Conservation (phyloP, 345 rosid species). For the Anastatica hierochuntica region DNA sequence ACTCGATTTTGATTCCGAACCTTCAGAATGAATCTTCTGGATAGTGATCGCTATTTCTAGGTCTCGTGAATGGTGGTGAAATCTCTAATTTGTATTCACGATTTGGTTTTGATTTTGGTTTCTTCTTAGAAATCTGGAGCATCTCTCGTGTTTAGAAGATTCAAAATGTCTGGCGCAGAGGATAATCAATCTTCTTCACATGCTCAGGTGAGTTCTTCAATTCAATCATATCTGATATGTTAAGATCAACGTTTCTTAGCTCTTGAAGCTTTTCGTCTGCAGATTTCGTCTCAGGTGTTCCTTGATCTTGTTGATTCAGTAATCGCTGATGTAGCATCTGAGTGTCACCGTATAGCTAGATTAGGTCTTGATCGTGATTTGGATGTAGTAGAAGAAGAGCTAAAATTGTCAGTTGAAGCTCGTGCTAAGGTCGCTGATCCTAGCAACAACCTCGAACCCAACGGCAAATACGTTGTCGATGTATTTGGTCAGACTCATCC, state of each 20-base stretch:
- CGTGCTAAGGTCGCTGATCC: conserved; percentile 67
- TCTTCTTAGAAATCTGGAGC: neutral
- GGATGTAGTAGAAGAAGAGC: conserved; percentile 82
- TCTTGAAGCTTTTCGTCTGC: conserved; percentile 15
- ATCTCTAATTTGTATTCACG: neutral
- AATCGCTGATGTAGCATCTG: conserved; percentile 90
- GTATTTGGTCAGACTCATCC: conserved; percentile 91
- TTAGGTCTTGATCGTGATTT: conserved; percentile 73
- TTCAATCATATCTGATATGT: neutral
- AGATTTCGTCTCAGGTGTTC: conserved; percentile 61
- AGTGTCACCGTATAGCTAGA: conserved; percentile 77
- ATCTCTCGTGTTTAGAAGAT: neutral
- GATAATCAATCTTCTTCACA: conserved; percentile 36
- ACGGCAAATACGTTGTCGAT: conserved; percentile 73
- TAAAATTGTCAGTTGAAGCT: conserved; percentile 76
- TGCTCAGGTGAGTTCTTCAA: conserved; percentile 38
- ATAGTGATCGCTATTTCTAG: conserved; percentile 1
- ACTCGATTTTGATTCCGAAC: neutral
- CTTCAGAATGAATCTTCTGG: neutral
- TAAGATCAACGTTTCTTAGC: neutral
- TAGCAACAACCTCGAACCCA: conserved; percentile 53
- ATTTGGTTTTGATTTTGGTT: neutral
- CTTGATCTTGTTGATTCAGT: conserved; percentile 73
- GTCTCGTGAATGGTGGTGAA: neutral
- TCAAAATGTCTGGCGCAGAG: conserved; percentile 52